Evolutionary conservation across 75 land plant genomes (phyloP).

Genomic region (Cupressus sempervirens): DNA sequence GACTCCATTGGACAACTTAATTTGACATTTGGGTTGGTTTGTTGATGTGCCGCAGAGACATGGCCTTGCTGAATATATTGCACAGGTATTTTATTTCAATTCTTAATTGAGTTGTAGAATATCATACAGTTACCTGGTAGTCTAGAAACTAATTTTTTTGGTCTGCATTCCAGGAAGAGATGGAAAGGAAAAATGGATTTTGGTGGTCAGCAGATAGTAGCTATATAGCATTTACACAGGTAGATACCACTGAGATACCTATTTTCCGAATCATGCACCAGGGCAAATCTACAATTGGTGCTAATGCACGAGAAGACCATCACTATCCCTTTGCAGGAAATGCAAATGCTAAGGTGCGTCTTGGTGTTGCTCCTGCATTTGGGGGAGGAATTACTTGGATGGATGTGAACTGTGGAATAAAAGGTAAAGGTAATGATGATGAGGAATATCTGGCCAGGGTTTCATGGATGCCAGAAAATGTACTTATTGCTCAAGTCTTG

Average conservation of each 20-base stretch:
- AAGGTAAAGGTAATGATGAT: slow-evolving; percentile 21
- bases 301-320: slow-evolving; percentile 96
- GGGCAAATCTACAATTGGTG: slow-evolving; percentile 78
- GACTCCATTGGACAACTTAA: not conserved
- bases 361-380: slow-evolving; percentile 70
- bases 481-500: slow-evolving; percentile 76
- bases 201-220: slow-evolving; percentile 97
- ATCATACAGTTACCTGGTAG: not conserved
- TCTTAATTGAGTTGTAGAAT: not conserved
- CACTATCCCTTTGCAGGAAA: slow-evolving; percentile 91
- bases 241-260: slow-evolving; percentile 81
- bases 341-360: slow-evolving; percentile 77
- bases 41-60: slow-evolving; percentile 61
- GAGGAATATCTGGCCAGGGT: slow-evolving; percentile 94
- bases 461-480: slow-evolving; percentile 80
- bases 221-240: slow-evolving; percentile 86
- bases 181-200: slow-evolving; percentile 91
- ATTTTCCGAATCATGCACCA: slow-evolving; percentile 93
- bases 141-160: not conserved
- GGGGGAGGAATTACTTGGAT: slow-evolving; percentile 79
- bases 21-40: slow-evolving; percentile 3
- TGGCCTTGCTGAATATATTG: slow-evolving; percentile 97
- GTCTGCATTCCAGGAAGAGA: slow-evolving; percentile 73
- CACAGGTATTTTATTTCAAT: slow-evolving; percentile 65
- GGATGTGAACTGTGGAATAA: slow-evolving; percentile 75